These are phyloP conservation scores for Achaetomium macrosporum DNA, from an alignment of 2,329 filamentous ascomycete genomes.

Conservation along the genomic window DNA sequence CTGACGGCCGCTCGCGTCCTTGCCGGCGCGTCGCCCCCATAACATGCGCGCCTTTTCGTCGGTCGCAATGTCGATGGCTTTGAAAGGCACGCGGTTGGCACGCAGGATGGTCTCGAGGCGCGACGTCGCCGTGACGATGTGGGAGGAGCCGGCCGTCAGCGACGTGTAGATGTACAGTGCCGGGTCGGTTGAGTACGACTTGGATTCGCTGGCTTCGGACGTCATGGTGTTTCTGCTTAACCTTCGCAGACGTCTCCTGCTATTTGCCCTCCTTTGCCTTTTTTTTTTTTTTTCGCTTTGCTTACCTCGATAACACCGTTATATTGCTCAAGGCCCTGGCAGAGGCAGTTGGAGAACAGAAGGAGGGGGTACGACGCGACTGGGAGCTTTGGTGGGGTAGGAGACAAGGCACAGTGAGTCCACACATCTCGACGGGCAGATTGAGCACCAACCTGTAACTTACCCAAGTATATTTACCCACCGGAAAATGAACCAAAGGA, in stretches of 20 bases:
- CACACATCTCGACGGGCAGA: too few relatives aligned
- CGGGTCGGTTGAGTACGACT: slow-evolving; percentile 44
- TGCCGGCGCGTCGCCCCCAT: slow-evolving; percentile 78
- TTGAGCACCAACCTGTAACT: too few relatives aligned
- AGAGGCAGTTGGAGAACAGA: too few relatives aligned
- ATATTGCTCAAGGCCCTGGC: too few relatives aligned
- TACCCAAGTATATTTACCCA: too few relatives aligned
- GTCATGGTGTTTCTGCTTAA: slow-evolving; percentile 6
- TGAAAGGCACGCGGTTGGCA: slow-evolving; percentile 90
- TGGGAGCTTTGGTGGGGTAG: too few relatives aligned
- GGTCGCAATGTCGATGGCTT: slow-evolving; percentile 83
- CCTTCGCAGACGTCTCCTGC: background rate
- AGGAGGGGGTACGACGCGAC: too few relatives aligned
- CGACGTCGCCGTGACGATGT: slow-evolving; percentile 93
- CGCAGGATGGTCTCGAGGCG: slow-evolving; percentile 94
- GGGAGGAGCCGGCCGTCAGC: slow-evolving; percentile 87
- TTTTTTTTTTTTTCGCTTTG: background rate
- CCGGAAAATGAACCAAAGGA: too few relatives aligned
- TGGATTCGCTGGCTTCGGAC: slow-evolving; percentile 12
- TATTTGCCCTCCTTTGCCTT: background rate
- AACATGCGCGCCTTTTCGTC: slow-evolving; percentile 84
- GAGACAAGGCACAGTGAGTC: too few relatives aligned
- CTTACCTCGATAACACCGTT: too few relatives aligned
- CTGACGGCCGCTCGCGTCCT: slow-evolving; percentile 52
- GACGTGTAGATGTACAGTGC: slow-evolving; percentile 94